Evolutionary conservation across 352 stramenopile species (phyloP).

Genomic region (Phytophthora hibernalis): DNA sequence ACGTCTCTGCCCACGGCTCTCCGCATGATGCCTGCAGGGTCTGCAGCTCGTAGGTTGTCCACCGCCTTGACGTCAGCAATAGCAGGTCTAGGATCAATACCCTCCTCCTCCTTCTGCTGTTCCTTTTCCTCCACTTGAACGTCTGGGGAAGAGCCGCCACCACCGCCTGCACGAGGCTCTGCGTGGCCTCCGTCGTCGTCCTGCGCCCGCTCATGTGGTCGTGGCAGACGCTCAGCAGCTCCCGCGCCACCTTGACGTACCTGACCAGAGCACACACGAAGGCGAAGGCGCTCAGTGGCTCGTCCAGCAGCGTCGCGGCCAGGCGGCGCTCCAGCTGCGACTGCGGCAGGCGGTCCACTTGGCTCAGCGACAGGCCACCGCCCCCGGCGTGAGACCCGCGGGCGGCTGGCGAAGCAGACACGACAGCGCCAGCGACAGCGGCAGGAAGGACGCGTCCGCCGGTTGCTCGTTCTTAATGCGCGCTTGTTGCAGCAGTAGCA

Average conservation of each 20-base stretch:
- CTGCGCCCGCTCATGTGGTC: slow-evolving; percentile 43
- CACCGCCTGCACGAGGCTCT: slow-evolving; percentile 43
- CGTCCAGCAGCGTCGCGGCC: slow-evolving; percentile 33
- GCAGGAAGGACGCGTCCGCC: slow-evolving; percentile 57
- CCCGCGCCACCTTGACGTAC: slow-evolving; percentile 49
- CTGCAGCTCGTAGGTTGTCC: slow-evolving; percentile 12
- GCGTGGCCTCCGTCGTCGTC: slow-evolving; percentile 40
- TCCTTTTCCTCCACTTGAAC: background rate
- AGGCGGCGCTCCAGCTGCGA: slow-evolving; percentile 44
- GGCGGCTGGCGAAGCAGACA: slow-evolving; percentile 61
- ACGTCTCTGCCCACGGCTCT: slow-evolving; percentile 55
- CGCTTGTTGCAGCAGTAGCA: slow-evolving; percentile 57
- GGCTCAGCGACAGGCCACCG: slow-evolving; percentile 45
- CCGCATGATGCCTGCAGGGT: slow-evolving; percentile 58
- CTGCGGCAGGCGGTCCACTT: slow-evolving; percentile 52
- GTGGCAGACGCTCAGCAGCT: slow-evolving; percentile 51
- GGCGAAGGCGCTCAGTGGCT: slow-evolving; percentile 33
- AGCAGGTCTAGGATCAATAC: too few relatives aligned
- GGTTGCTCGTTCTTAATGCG: slow-evolving; percentile 51
- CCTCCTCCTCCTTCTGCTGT: background rate
- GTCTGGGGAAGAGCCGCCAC: slow-evolving; percentile 22
- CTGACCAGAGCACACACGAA: slow-evolving; percentile 47
- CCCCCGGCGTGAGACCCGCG: slow-evolving; percentile 43
- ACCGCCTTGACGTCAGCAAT: slow-evolving; percentile 1
- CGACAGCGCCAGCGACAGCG: slow-evolving; percentile 51